Evolutionary conservation across 129 eudicot genomes (phyloP).

Genomic region (Arctium minus): DNA sequence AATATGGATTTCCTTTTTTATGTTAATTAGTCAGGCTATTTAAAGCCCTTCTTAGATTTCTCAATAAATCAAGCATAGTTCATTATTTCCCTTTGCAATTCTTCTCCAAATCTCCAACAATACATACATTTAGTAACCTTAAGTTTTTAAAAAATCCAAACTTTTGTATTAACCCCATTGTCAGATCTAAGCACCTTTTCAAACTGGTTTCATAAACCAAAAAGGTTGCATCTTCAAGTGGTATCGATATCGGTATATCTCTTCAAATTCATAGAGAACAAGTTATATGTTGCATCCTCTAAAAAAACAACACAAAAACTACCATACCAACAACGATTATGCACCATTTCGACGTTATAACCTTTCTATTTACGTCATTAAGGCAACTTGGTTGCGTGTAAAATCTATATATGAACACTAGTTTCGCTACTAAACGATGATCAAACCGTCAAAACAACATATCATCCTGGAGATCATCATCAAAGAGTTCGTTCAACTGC

Average conservation of each 20-base stretch:
- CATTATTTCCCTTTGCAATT: too few relatives aligned
- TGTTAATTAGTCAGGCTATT: too few relatives aligned
- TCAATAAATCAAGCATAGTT: too few relatives aligned
- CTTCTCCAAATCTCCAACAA: too few relatives aligned
- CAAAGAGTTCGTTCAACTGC: slow-evolving; percentile 53
- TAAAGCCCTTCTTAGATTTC: too few relatives aligned
- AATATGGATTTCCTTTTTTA: too few relatives aligned
- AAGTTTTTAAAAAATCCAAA: too few relatives aligned
- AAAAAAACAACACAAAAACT: background rate
- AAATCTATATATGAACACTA: slow-evolving; percentile 15
- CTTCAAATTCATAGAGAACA: background rate
- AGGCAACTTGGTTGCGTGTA: background rate
- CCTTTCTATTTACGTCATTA: background rate
- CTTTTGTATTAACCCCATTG: too few relatives aligned
- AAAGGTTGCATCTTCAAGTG: background rate
- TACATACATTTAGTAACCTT: too few relatives aligned
- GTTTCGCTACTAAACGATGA: background rate
- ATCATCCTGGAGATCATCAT: slow-evolving; percentile 33
- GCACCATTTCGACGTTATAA: background rate
- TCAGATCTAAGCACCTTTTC: too few relatives aligned
- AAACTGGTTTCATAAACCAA: too few relatives aligned
- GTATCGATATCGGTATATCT: background rate
- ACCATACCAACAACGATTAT: background rate
- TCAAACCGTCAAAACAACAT: background rate
- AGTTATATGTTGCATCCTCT: background rate